These are phyloP conservation scores for Porphyra umbilicalis DNA, from an alignment of 31 red algal species.

Conservation along the genomic window DNA sequence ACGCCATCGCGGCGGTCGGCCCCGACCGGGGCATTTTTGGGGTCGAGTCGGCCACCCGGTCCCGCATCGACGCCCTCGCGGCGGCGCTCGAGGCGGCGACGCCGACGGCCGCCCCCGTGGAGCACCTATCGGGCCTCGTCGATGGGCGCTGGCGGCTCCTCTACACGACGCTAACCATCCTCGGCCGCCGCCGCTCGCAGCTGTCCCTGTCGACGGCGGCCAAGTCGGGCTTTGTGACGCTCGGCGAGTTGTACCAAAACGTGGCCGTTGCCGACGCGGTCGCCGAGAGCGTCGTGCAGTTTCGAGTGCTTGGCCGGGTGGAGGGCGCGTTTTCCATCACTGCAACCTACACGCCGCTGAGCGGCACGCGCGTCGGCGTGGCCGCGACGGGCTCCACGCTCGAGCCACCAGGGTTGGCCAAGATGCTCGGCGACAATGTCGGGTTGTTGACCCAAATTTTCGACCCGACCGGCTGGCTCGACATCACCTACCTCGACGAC, in stretches of 20 bases:
- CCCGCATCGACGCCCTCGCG: constrained; percentile 16
- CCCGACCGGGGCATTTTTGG: constrained; percentile 71
- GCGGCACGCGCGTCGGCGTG: constrained; percentile 38
- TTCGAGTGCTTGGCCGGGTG: constrained; percentile 37
- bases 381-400: constrained; percentile 19
- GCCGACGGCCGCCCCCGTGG: constrained; percentile 22
- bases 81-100: constrained; percentile 22
- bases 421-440: constrained; percentile 50
- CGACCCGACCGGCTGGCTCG: constrained; percentile 77
- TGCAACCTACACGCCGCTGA: constrained; percentile 39
- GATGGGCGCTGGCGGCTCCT: constrained; percentile 70
- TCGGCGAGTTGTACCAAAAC: constrained; percentile 76
- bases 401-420: constrained; percentile 38
- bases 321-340: constrained; percentile 60
- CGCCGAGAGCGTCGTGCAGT: constrained; percentile 59
- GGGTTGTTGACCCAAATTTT: constrained; percentile 60
- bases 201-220: constrained; percentile 48
- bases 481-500: constrained; percentile 85
- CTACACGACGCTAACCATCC: constrained; percentile 77
- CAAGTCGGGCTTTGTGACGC: constrained; percentile 68
- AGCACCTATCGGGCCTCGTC: constrained; percentile 15
- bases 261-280: constrained; percentile 33
- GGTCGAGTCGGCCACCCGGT: constrained; percentile 33
- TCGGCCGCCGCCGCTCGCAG: constrained; percentile 49
- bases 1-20: constrained; percentile 35